Base-by-base conservation (phyloP, 2,329 filamentous ascomycete species). In the Tolypocladium sp. region DNA sequence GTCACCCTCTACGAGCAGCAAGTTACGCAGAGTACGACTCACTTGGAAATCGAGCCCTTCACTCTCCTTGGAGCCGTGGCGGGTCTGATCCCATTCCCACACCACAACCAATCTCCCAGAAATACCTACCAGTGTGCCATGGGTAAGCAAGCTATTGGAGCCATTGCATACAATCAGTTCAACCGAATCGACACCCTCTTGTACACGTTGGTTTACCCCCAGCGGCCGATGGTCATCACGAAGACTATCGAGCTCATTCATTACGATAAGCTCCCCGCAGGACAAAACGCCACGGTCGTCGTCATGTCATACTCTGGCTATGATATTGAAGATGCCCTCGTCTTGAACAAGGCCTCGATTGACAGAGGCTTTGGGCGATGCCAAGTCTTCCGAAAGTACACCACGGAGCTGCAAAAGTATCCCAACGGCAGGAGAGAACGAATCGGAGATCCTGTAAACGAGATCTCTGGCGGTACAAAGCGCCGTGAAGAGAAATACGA, bases 241-340 rank as follows among this genome's bases (percentile, higher is more conserved):
- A 89, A 96, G 68, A 97, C 94, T 0, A 99, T 99, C 64, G 91
- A 99, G 74, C 82, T 99, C 30, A 91, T 96, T 65, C 92, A 96
- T 66, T 99, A 97, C 70, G 94, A 99, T 75, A 96, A 97, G 71
- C 86, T 99, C 17, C 94, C 94, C 0, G 94, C 94, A 6, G 94
- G 94, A 0, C 94, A 99, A 70, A 97, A 97, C 62, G 95, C 94
- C 5, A 96, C 91, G 1, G 94, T 99, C 33, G 94, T 96, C 7
- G 94, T 99, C 76, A 99, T 99, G 94, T 97, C 92, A 55, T 99
- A 94, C 75, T 97, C 93, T 13, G 94, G 94, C 30, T 99, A 99
- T 75, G 94, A 99, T 85, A 99, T 99, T 66, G 94, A 99, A 79
- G 94, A 99, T 80, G 94, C 94, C 12, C 81, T 99, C 22, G 93